Conservation (phyloP, 192 early-diverging fungal genomes). For the Podila minutissima region DNA sequence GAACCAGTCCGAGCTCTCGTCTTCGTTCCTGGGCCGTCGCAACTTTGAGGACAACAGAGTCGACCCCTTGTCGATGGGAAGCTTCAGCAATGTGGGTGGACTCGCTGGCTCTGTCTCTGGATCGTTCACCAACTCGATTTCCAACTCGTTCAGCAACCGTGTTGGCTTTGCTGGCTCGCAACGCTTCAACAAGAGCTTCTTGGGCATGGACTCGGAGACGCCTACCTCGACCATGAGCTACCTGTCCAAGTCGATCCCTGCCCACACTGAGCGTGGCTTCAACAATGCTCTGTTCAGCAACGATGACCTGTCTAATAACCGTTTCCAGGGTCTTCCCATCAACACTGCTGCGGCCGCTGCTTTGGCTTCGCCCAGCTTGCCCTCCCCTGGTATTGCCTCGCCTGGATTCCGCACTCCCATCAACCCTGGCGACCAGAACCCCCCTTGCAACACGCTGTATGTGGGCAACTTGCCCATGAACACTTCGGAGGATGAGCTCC, state of each 20-base stretch:
- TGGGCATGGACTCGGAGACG: constrained; percentile 40
- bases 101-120: constrained; percentile 47
- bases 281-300: constrained; percentile 54
- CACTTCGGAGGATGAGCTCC: constrained; percentile 91
- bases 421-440: constrained; percentile 91
- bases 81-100: constrained; percentile 40
- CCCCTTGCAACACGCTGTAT: constrained; percentile 99
- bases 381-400: constrained; percentile 54
- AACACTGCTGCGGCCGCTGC: constrained; percentile 49
- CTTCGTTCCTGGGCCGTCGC: constrained; percentile 36
- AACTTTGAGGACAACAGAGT: constrained; percentile 39
- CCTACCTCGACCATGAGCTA: constrained; percentile 50
- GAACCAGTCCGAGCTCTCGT: constrained; percentile 35
- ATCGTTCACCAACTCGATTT: constrained; percentile 41
- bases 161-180: constrained; percentile 35
- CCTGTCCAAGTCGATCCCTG: constrained; percentile 59
- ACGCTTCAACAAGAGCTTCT: constrained; percentile 54
- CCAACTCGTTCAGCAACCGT: constrained; percentile 41
- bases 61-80: constrained; percentile 49
- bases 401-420: constrained; percentile 61
- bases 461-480: constrained; percentile 94
- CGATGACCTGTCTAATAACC: constrained; percentile 53
- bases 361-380: constrained; percentile 34
- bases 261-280: constrained; percentile 58
- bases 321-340: constrained; percentile 55